phyloP scores from a whole-genome alignment of 495 filamentous ascomycete species.

The Neurospora sp. region DNA sequence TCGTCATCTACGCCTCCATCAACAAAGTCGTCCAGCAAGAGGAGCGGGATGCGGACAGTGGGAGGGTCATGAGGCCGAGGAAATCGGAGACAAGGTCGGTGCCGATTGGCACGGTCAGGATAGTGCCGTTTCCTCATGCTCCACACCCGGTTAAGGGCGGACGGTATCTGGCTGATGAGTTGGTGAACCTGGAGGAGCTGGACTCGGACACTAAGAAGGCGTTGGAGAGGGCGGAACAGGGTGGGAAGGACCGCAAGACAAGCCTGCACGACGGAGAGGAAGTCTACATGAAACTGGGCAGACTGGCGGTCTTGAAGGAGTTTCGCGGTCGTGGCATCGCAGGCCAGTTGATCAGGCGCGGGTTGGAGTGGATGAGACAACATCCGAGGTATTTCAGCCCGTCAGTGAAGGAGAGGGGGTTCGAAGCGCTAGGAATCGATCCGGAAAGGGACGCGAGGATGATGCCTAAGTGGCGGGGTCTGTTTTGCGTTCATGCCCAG shows the following conservation, averaged over 20 bases:
- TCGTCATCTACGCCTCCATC: conserved; percentile 59
- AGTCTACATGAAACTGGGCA: conserved; percentile 67
- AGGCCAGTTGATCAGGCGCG: conserved; percentile 49
- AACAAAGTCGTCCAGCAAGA: conserved; percentile 6
- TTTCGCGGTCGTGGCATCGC: conserved; percentile 57
- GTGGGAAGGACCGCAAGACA: conserved; percentile 27
- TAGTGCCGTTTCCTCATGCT: conserved; percentile 67
- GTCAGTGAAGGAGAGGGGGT: conserved; percentile 32
- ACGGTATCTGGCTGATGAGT: conserved; percentile 25
- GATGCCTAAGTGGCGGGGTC: conserved; percentile 50
- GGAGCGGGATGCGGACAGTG: neutral
- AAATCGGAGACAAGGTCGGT: conserved; percentile 17
- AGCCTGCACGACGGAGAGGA: conserved; percentile 48
- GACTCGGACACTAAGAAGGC: neutral
- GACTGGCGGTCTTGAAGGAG: conserved; percentile 54
- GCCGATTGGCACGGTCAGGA: conserved; percentile 63
- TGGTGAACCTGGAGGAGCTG: conserved; percentile 9
- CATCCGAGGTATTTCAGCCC: conserved; percentile 46
- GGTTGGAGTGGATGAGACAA: conserved; percentile 48
- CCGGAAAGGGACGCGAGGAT: conserved; percentile 10
- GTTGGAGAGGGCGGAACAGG: neutral
- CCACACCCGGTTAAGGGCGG: conserved; percentile 43
- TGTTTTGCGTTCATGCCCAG: conserved; percentile 70
- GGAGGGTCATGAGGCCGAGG: neutral
- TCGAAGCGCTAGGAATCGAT: conserved; percentile 23